A percentile compares a stretch with the other conserved stretches of the same genome.
phyloP scores from a whole-genome alignment of 2,329 filamentous ascomycete species.

The Gliomastix tumulicola region DNA sequence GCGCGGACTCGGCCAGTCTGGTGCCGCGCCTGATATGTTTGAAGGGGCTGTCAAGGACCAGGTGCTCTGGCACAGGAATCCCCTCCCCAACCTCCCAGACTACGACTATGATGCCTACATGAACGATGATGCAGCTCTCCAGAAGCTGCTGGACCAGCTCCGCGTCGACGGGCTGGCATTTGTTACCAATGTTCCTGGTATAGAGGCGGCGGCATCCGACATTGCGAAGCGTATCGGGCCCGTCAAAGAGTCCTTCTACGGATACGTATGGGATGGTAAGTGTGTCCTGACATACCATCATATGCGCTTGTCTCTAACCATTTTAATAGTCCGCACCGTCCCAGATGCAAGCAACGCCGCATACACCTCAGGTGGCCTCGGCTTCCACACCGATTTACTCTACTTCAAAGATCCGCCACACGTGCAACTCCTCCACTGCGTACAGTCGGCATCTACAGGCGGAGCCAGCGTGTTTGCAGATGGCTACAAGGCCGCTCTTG shows the following conservation, averaged over 20 bases:
- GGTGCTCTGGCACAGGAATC: neutral
- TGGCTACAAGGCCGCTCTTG: slow-evolving; percentile 2
- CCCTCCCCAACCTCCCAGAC: slow-evolving; percentile 1
- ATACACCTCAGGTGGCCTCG: slow-evolving; percentile 1
- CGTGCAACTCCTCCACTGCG: slow-evolving; percentile 3
- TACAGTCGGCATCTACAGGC: slow-evolving; percentile 2
- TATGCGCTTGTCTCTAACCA: neutral
- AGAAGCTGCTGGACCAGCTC: slow-evolving; percentile 1
- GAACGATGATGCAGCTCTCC: slow-evolving; percentile 1
- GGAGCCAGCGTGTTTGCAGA: slow-evolving; percentile 5
- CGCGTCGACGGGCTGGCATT: neutral
- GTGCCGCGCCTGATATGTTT: neutral
- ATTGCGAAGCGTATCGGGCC: slow-evolving; percentile 4
- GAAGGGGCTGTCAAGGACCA: neutral
- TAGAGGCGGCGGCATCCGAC: neutral
- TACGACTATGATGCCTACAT: slow-evolving; percentile 3
- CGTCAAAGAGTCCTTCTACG: slow-evolving; percentile 4
- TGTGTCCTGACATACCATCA: neutral
- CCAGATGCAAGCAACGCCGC: slow-evolving; percentile 2
- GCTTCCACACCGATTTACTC: slow-evolving; percentile 4
- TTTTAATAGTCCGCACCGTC: slow-evolving; percentile 3
- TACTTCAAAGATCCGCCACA: slow-evolving; percentile 4
- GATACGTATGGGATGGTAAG: slow-evolving; percentile 3
- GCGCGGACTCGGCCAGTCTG: neutral
- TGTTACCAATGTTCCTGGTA: neutral